Percentiles rank a stretch among this genome's conserved stretches.
These are phyloP conservation scores for Talinum fruticosum DNA, from an alignment of 148 eudicot species.

Conservation along the genomic window DNA sequence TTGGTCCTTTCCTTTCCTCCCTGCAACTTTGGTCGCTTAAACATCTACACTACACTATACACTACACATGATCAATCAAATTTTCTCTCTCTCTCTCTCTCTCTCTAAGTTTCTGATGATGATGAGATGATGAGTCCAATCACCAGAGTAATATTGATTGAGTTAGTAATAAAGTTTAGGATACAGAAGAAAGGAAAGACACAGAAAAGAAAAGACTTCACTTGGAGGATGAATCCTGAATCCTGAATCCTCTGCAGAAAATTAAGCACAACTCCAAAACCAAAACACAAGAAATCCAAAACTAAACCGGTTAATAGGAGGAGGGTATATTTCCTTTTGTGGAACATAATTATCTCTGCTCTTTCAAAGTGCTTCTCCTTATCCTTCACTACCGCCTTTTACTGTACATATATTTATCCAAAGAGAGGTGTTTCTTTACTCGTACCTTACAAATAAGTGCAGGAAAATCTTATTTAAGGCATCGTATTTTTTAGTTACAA, in stretches of 20 bases:
- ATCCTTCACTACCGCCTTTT: background rate
- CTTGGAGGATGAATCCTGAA: background rate
- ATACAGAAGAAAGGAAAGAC: background rate
- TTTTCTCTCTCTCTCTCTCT: background rate
- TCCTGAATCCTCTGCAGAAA: conserved; percentile 7
- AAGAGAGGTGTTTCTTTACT: no score
- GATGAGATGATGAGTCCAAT: conserved; percentile 28
- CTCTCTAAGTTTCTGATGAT: background rate
- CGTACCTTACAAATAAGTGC: no score
- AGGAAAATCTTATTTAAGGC: no score
- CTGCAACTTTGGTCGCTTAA: no score
- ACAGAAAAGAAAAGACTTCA: background rate
- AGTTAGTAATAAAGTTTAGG: background rate
- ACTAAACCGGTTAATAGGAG: conserved; percentile 24
- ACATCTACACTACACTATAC: no score
- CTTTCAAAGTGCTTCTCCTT: background rate
- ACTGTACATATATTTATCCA: no score
- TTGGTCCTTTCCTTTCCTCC: no score
- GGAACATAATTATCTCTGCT: conserved; percentile 28
- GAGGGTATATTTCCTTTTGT: conserved; percentile 30
- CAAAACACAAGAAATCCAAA: conserved; percentile 20
- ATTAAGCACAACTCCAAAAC: no score
- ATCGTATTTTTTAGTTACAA: no score
- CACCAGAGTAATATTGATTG: background rate
- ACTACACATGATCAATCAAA: no score